Evolutionary conservation across 352 stramenopile species (phyloP), one percentile per base, ranked within the genome.

Genomic region (Pythium brassicae): DNA sequence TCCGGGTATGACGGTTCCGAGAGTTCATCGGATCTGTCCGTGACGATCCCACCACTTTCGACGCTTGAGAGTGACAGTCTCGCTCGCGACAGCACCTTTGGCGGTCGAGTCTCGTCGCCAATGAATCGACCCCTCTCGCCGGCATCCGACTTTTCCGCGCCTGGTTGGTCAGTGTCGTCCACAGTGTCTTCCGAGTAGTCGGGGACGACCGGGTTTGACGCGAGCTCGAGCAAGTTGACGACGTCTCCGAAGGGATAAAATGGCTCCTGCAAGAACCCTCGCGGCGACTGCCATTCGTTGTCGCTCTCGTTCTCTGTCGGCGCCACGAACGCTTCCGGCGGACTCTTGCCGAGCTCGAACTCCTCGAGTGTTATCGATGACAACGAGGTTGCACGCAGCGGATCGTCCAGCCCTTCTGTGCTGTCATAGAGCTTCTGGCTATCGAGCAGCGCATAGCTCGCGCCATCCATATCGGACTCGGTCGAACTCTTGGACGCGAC

Each of bases 341-440:
- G 57, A 5, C 61, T 60, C 15, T 55, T 69, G 25, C 76, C 74
- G 34, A 68, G 63, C 25, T 83, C 76, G 62, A 88, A 89, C 22
- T 91, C 74, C 39, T 87, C 78, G 9, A 87, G 43, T 20, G 76
- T 87, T 25, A 87, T 76, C 0, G 69, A 66, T 25, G 61, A 62
- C 15, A 34, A 59, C 10, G 53, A 46, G 12, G 40, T 44, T 8
- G 25, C 53, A 27, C 23, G 32, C 20, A 57, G 53, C 48, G 44
- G 50, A 19, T 75, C 66, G 0, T 81, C 65, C 15, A 66, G 59
- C 22, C 74, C 66, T 9, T 75, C 27, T 42, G 9, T n/a, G 8
- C 12, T 34, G 26, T 39, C 44, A 3, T 37, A 19, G 55, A 29
- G 51, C 14, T 53, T 55, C 52, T 68, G 57, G n/a, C 63, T 57